Conservation (phyloP, 345 rosid species). For the Mallotus nudiflorus region DNA sequence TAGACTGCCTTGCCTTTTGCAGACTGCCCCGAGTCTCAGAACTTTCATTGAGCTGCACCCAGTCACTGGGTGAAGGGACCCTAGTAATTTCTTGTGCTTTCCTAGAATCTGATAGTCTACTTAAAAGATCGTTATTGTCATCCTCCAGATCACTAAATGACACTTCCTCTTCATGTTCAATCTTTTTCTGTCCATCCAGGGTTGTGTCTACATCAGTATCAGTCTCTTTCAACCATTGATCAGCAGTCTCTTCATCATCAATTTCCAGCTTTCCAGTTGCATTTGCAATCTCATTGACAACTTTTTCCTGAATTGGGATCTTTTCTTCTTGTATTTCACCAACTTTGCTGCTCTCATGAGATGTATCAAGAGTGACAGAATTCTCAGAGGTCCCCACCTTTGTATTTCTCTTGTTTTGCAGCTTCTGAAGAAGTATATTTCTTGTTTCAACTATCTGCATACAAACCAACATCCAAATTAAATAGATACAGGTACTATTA, state of each 20-base stretch:
- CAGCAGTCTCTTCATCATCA: slow-evolving; percentile 33
- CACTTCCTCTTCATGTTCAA: slow-evolving; percentile 44
- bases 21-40: slow-evolving; percentile 25
- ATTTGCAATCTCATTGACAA: slow-evolving; percentile 25
- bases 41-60: slow-evolving; percentile 55
- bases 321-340: slow-evolving; percentile 19
- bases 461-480: background rate
- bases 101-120: slow-evolving; percentile 28
- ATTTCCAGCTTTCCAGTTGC: slow-evolving; percentile 34
- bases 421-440: slow-evolving; percentile 52
- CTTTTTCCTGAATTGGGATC: slow-evolving; percentile 15
- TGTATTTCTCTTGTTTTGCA: slow-evolving; percentile 39
- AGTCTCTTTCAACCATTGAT: slow-evolving; percentile 44
- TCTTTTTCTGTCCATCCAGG: slow-evolving; percentile 23
- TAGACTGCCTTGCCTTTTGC: slow-evolving; percentile 36
- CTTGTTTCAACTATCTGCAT: slow-evolving; percentile 60
- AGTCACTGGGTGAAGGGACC: slow-evolving; percentile 47
- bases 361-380: slow-evolving; percentile 20
- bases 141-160: slow-evolving; percentile 72
- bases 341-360: slow-evolving; percentile 20
- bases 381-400: slow-evolving; percentile 22
- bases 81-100: slow-evolving; percentile 15
- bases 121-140: slow-evolving; percentile 30
- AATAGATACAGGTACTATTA: background rate
- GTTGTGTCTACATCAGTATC: slow-evolving; percentile 29